These are phyloP conservation scores for Podospora didyma DNA, from an alignment of 495 filamentous ascomycete genomes.

Conservation along the genomic window DNA sequence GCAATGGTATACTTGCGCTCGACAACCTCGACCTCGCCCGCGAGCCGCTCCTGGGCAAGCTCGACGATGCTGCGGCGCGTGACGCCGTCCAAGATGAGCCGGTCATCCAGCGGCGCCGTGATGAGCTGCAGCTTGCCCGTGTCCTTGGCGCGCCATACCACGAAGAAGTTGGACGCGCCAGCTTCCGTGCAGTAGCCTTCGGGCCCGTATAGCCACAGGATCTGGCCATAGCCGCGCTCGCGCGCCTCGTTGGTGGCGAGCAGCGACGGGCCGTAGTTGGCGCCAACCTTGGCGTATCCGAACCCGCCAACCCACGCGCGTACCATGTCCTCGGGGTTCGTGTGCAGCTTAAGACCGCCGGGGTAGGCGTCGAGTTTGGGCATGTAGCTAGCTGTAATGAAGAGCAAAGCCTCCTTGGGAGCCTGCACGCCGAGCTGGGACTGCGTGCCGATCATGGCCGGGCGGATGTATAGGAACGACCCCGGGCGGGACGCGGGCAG, in stretches of 20 bases:
- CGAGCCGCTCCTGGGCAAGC: conserved; percentile 61
- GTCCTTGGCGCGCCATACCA: conserved; percentile 69
- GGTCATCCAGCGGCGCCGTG: conserved; percentile 75
- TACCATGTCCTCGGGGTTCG: conserved; percentile 69
- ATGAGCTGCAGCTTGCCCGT: conserved; percentile 66
- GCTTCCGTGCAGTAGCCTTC: conserved; percentile 80
- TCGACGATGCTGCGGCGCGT: conserved; percentile 74
- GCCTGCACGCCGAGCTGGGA: conserved; percentile 74
- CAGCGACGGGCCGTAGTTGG: conserved; percentile 84
- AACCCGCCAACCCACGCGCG: conserved; percentile 93
- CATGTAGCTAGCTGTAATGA: conserved; percentile 74
- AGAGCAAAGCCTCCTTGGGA: conserved; percentile 79
- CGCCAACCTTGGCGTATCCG: conserved; percentile 84
- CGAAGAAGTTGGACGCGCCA: conserved; percentile 90
- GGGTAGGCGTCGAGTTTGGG: conserved; percentile 53
- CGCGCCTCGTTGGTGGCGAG: conserved; percentile 70
- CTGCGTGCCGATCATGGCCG: conserved; percentile 80
- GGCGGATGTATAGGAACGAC: conserved; percentile 71
- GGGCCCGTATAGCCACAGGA: conserved; percentile 84
- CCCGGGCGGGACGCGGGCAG: conserved; percentile 64
- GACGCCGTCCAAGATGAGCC: conserved; percentile 80
- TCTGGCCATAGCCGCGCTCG: conserved; percentile 71
- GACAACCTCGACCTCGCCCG: conserved; percentile 62
- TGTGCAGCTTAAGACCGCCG: conserved; percentile 71
- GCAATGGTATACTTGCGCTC: conserved; percentile 77